Base-by-base conservation (phyloP, 148 eudicot genomes). In the Persicaria tinctoria region DNA sequence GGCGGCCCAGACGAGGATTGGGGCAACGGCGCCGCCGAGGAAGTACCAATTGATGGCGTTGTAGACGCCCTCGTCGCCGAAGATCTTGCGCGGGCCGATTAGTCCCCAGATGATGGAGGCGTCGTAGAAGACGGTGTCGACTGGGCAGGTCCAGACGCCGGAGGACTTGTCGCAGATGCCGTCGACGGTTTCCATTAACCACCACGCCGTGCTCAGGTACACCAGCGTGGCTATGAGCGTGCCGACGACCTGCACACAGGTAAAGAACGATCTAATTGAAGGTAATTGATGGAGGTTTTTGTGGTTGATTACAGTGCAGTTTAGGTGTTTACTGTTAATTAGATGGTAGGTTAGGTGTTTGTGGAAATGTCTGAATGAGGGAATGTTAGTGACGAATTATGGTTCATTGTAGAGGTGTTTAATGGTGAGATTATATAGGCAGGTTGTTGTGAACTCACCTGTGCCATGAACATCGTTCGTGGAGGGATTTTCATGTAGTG, bases 401-500 rank as follows among this genome's bases (percentile, higher is more conserved):
- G 9, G 53, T 50, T 16, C 32, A 57, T 9, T 9, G 20, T 5
- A 59, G 53, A 50, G 9, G 53, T 50, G 12, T 50, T 50, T 9
- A 8, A 12, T 50, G 12, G 53, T 50, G 12, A 6, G 13, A 12
- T 50, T 50, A 50, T 12, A 10, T 12, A 50, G 53, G 53, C 13
- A 5, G 68, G 41, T 59, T 59, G 38, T 6, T 3, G 0, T 32
- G n/a, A 5, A 63, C 48, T 66, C n/a, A 88, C 97, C 87, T 93
- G 98, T 18, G 97, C 98, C 94, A 93, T 87, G 87, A 93, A 93
- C 98, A 93, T 93, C 44, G 87, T 86, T 80, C 91, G 81, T 0
- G 98, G 95, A 23, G 98, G 95, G 60, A 93, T 89, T 78, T 93
- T 93, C 98, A 93, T 91, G 79, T 91, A 93, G 77, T 93, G 98